Evolutionary conservation across 2,329 filamentous ascomycete species (phyloP), one percentile per base, ranked within the genome.

Genomic region (Allantophomopsis lycopodina): DNA sequence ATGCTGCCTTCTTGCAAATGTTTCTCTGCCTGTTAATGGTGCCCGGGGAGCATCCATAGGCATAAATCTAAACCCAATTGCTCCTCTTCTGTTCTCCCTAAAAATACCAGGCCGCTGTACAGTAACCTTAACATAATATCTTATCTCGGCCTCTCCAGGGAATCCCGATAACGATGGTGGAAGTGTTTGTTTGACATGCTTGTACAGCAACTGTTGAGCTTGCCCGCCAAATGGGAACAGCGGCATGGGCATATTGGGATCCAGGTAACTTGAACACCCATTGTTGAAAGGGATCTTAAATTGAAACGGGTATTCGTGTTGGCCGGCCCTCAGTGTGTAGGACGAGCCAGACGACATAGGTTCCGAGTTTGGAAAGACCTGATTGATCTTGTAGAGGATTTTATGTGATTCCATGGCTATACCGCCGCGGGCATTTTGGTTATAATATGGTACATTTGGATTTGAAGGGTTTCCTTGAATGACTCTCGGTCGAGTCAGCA

Each of bases 41-140:
- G 76, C 76, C 33, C 88, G 70, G 1, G 89, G 88, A 5, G 86
- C 84, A 58, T 98, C 91, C 48, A 96, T 89, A 4, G 91, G 91
- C 31, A 95, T 69, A 56, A 98, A 91, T 42, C 84, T 89, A 61
- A 95, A 81, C 30, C 78, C 76, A 30, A 69, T 54, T 45, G 73
- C 64, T 46, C 69, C 68, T 15, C 88, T 70, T 58, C 86, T 83
- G 52, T 95, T 95, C 61, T 94, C 87, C 55, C 89, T 89, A 60
- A 93, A 85, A 43, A 95, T 70, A 12, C 83, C 79, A 0, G 87
- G 86, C n/a, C 87, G 71, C 52, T 87, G 84, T 5, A 96, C 78
- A 0, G 91, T 96, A n/a, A 83, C 86, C 58, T 98, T 98, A 55
- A 96, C 71, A 56, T 84, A 98, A 61, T 98, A 98, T 49, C 79